Percentiles rank a stretch among this genome's conserved stretches.
These are phyloP conservation scores for Candida smagusa DNA, from an alignment of 1,139 yeast species.

Conservation along the genomic window DNA sequence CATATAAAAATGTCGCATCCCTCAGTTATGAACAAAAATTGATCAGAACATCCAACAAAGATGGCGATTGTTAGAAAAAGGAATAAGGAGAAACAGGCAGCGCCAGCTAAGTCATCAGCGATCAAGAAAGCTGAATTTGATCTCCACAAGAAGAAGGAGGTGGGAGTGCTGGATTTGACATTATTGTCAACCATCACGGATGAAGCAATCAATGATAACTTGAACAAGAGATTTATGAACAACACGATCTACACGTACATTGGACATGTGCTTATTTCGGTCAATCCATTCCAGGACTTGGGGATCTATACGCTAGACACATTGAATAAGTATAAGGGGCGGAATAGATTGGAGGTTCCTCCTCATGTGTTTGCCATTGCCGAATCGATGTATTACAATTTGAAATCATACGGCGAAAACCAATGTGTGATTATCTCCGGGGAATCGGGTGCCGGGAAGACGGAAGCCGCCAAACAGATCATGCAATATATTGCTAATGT, in stretches of 20 bases:
- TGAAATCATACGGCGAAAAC: conserved; percentile 90
- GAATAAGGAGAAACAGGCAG: conserved; percentile 52
- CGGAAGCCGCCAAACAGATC: conserved; percentile 97
- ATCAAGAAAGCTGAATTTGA: conserved; percentile 94
- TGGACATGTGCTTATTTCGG: conserved; percentile 88
- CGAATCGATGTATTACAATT: conserved; percentile 91
- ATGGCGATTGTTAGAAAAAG: conserved; percentile 82
- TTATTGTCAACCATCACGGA: conserved; percentile 84
- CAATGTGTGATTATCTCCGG: conserved; percentile 99
- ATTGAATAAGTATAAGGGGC: conserved; percentile 77
- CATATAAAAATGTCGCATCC: too few relatives aligned
- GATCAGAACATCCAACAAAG: background rate
- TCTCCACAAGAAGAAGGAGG: conserved; percentile 85
- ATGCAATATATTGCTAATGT: conserved; percentile 98
- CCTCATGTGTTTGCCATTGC: conserved; percentile 99
- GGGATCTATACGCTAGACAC: conserved; percentile 88
- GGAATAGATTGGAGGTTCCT: conserved; percentile 93
- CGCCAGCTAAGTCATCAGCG: conserved; percentile 56
- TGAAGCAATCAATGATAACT: conserved; percentile 88
- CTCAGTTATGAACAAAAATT: background rate
- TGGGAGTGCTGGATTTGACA: conserved; percentile 94
- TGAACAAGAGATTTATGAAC: conserved; percentile 84
- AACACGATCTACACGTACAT: conserved; percentile 87
- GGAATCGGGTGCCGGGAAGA: conserved; percentile 98
- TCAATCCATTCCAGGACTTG: conserved; percentile 92